Base-by-base conservation (phyloP, 1,284 basidiomycete species). In the Ustilago trichophora region DNA sequence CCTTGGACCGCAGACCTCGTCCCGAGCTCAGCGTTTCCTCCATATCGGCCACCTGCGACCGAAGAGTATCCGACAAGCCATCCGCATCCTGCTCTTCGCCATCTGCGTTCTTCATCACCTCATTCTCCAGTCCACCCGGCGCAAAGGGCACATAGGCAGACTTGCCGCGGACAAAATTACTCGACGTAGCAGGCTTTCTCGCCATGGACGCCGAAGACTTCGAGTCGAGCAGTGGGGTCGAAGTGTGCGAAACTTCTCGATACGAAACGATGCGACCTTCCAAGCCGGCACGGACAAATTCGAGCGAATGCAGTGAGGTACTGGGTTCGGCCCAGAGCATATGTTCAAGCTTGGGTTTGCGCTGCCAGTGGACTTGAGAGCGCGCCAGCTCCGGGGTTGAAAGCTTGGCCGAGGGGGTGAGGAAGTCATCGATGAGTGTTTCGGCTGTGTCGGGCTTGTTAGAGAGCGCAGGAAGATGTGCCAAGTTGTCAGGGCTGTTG, bases 161-260 rank as follows among this genome's bases (percentile, higher is more conserved):
- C 82, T 94, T 96, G 42, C 94, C 94, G 57, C 93, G 85, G 8
- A 97, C 93, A 82, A 98, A 98, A 65, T 88, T 90, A 66, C 87
- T 86, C 40, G 84, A 85, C 6, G 65, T 55, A 7, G 88, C 91
- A 4, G 92, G 93, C 9, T 90, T 90, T 54, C 93, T 87, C 56
- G 89, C 87, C 60, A 95, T 85, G 11, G 91, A 91, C 8, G 91
- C 92, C 6, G 57, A 76, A 13, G 54, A 72, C 34, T 57, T 67
- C 10, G 63, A 56, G 38, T 76, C 67, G 18, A 65, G 53, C 18
- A 68, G 35, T 8, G 64, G 55, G 1, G 62, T 45, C 6, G 53
- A 24, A 4, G 71, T 53, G 11, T 67, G 53, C 10, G 62, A 63
- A 5, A 72, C 64, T 43, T 74, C 72, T 25, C 58, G 65, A 35